Evolutionary conservation across 176 grass and related monocot species (phyloP).

Genomic region (Oryza punctata): DNA sequence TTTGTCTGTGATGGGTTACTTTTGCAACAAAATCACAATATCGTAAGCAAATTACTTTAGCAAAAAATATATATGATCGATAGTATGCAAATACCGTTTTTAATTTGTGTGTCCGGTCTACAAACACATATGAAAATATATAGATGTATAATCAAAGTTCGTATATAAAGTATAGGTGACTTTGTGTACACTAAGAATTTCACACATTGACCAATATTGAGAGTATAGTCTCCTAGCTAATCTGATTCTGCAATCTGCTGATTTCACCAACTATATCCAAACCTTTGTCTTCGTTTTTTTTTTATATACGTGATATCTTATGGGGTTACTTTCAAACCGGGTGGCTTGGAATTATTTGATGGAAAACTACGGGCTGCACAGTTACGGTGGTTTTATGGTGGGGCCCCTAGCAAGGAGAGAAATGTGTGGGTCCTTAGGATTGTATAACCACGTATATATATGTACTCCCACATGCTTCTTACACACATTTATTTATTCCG

Average conservation of each 20-base stretch:
- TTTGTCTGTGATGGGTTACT: neutral
- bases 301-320: neutral
- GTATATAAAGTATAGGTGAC: neutral
- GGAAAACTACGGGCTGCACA: slow-evolving; percentile 23
- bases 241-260: slow-evolving; percentile 1
- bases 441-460: neutral
- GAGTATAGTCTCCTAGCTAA: neutral
- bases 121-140: neutral
- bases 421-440: neutral
- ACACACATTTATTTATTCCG: neutral
- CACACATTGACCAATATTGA: neutral
- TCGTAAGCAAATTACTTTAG: neutral
- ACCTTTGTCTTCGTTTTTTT: neutral
- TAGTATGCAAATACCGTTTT: too few species aligned
- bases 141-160: neutral
- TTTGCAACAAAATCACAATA: neutral
- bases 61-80: too few species aligned
- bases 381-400: slow-evolving; percentile 28
- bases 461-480: neutral
- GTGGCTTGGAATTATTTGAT: neutral
- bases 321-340: slow-evolving; percentile 26
- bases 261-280: neutral
- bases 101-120: neutral
- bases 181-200: neutral
- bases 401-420: neutral